Evolutionary conservation across 768 basidiomycete genomes (phyloP).

Genomic region (Russula griseocarnosa): DNA sequence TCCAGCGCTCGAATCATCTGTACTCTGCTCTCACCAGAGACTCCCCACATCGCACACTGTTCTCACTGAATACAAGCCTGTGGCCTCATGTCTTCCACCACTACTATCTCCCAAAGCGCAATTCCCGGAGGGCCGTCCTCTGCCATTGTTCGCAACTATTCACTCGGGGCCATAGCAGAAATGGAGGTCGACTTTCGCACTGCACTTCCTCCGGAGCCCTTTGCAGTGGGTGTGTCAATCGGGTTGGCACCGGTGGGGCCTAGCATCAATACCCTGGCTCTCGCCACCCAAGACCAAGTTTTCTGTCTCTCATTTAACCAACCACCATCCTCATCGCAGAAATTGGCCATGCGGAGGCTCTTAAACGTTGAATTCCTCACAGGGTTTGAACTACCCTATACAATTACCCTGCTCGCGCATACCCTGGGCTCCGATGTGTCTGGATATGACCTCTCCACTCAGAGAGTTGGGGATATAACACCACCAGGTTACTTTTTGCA

Average conservation of each 20-base stretch:
- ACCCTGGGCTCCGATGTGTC: background rate
- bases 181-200: conserved; percentile 5
- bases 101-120: background rate
- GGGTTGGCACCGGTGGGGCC: background rate
- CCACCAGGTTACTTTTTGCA: background rate
- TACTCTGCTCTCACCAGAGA: too few relatives aligned
- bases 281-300: conserved; percentile 5
- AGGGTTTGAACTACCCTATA: conserved; percentile 21
- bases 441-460: conserved; percentile 19
- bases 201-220: background rate
- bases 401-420: conserved; percentile 10
- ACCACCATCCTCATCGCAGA: background rate
- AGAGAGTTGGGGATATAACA: background rate
- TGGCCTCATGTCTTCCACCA: background rate
- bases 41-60: background rate
- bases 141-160: conserved; percentile 4
- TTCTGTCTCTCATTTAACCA: conserved; percentile 6
- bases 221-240: conserved; percentile 6
- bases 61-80: background rate
- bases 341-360: conserved; percentile 9
- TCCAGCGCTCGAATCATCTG: background rate
- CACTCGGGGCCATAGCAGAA: background rate
- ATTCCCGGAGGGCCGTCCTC: background rate
- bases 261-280: background rate
- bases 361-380: conserved; percentile 9